These are phyloP conservation scores for Nicotiana paniculata DNA, from an alignment of 257 asterid genomes.

Conservation along the genomic window DNA sequence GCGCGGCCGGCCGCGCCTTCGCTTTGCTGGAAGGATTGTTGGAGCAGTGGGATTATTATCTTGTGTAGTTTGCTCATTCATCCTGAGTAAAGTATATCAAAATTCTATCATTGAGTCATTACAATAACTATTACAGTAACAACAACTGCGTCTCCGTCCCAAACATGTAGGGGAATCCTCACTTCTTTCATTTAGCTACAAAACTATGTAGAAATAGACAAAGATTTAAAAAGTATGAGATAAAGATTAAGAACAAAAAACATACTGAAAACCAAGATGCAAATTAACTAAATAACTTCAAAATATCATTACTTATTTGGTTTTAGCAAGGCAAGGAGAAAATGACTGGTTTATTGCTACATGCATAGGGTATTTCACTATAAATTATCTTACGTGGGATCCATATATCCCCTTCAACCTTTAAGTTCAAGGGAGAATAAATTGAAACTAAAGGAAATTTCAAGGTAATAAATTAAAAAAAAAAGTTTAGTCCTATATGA, in stretches of 20 bases:
- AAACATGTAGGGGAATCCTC: no score
- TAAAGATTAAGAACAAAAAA: background rate
- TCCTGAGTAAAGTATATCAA: slow-evolving; percentile 8
- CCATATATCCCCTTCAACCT: background rate
- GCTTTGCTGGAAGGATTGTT: slow-evolving; percentile 43
- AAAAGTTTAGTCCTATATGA: background rate
- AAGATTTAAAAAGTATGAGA: background rate
- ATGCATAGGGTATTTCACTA: background rate
- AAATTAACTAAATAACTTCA: background rate
- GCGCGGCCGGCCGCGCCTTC: slow-evolving; percentile 80
- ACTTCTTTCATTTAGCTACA: no score
- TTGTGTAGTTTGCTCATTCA: slow-evolving; percentile 32
- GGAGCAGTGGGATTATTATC: slow-evolving; percentile 18
- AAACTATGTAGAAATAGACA: background rate
- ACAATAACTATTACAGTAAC: background rate
- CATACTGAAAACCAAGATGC: background rate
- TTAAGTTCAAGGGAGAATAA: background rate
- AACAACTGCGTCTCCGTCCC: no score
- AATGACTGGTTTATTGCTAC: no score
- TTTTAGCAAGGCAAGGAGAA: no score
- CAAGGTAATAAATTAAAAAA: background rate
- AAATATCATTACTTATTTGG: no score
- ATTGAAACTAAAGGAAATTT: background rate
- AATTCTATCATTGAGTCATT: background rate
- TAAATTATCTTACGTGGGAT: background rate